Percentiles rank a stretch among this genome's conserved stretches.
Evolutionary conservation across 2,329 filamentous ascomycete species (phyloP).

Genomic region (Gaeumannomyces sp.): DNA sequence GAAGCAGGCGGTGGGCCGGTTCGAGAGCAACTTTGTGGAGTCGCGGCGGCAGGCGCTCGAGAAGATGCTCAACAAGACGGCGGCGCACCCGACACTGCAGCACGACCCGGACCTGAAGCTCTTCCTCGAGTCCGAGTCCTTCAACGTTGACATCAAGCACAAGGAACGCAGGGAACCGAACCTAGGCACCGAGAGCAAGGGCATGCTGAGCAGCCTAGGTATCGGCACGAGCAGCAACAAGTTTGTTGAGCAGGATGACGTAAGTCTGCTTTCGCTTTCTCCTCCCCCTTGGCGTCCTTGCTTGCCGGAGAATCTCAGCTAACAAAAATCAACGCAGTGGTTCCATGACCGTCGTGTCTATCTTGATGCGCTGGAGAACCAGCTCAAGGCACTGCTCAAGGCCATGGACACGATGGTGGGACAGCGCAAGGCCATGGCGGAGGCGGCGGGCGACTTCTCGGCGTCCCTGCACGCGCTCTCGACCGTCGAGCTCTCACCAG

Average conservation of each 20-base stretch:
- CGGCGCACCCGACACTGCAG: constrained; percentile 81
- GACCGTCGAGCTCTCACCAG: constrained; percentile 84
- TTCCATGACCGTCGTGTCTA: constrained; percentile 96
- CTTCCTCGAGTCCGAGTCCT: constrained; percentile 92
- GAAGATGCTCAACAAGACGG: constrained; percentile 96
- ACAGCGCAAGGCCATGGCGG: constrained; percentile 88
- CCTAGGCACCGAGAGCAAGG: constrained; percentile 76
- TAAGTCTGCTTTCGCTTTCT: constrained; percentile 35
- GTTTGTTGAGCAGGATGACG: constrained; percentile 96
- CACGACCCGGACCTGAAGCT: constrained; percentile 92
- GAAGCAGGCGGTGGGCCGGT: constrained; percentile 94
- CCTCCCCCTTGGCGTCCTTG: not conserved
- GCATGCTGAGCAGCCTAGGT: constrained; percentile 80
- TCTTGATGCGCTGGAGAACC: constrained; percentile 85
- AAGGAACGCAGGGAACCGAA: constrained; percentile 88
- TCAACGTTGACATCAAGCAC: constrained; percentile 96
- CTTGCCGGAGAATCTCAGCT: not conserved
- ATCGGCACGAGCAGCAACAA: constrained; percentile 73
- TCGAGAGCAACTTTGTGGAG: constrained; percentile 96
- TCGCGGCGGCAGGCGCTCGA: constrained; percentile 84
- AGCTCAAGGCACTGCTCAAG: constrained; percentile 84
- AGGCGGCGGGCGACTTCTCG: constrained; percentile 90
- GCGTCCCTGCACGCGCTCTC: constrained; percentile 88
- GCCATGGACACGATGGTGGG: constrained; percentile 88
- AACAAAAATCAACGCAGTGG: constrained; percentile 56